Conservation (phyloP, 148 eudicot species). For the Amaranthus hypochondriacus region DNA sequence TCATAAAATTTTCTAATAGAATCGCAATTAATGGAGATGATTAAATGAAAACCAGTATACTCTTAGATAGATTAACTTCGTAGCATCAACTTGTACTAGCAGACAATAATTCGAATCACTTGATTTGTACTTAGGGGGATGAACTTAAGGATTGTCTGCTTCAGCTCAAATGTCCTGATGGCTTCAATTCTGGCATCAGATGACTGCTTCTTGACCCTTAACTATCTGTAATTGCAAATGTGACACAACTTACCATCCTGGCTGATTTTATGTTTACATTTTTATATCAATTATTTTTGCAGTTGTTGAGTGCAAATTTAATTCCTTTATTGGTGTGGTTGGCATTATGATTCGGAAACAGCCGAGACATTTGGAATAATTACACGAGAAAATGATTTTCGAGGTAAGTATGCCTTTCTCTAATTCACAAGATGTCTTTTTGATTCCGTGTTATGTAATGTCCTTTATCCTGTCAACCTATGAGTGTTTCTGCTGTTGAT, state of each 20-base stretch:
- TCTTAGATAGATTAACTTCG: too few relatives aligned
- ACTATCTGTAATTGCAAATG: neutral
- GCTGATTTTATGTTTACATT: neutral
- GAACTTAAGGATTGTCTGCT: neutral
- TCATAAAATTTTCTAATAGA: too few relatives aligned
- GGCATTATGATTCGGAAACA: slow-evolving; percentile 90
- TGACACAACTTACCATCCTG: neutral
- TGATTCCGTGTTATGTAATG: neutral
- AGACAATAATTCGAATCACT: neutral
- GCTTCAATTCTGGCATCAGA: neutral
- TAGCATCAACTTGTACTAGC: neutral
- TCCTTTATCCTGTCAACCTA: neutral
- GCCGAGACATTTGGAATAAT: slow-evolving; percentile 75
- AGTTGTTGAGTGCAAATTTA: slow-evolving; percentile 60
- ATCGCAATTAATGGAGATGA: too few relatives aligned
- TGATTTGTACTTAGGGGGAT: neutral
- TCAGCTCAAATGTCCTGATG: neutral
- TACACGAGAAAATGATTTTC: slow-evolving; percentile 56
- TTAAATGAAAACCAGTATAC: too few relatives aligned
- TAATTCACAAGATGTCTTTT: neutral
- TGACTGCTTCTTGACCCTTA: neutral
- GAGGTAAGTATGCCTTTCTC: slow-evolving; percentile 30
- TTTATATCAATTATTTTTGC: slow-evolving; percentile 10
- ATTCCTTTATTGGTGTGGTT: slow-evolving; percentile 40
- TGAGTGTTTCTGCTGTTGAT: neutral